Conservation (phyloP, 768 basidiomycete species). For the Mycena haematopus region DNA sequence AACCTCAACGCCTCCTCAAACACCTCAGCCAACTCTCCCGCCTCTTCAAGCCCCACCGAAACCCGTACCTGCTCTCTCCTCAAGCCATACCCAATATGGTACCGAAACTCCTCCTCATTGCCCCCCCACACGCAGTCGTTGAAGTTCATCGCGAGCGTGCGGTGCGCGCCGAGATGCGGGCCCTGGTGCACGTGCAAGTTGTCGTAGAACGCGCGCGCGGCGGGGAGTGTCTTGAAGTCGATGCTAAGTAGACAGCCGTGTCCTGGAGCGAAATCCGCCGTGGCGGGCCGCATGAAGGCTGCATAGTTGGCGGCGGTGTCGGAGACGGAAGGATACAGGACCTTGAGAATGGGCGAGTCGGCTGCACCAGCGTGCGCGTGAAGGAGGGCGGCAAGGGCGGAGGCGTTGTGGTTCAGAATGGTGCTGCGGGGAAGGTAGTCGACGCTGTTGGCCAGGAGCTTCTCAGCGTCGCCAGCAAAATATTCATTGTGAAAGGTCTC, state of each 20-base stretch:
- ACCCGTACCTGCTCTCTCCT: constrained; percentile 1
- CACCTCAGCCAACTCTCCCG: not conserved
- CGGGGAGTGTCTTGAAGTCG: not conserved
- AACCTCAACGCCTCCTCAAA: not conserved
- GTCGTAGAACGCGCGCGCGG: constrained; percentile 1
- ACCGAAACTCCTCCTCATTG: not conserved
- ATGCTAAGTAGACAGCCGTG: not conserved
- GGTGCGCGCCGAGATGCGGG: not conserved
- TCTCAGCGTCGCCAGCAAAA: constrained; percentile 77
- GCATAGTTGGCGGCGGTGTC: constrained; percentile 1
- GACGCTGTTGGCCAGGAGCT: constrained; percentile 84
- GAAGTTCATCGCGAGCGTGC: not conserved
- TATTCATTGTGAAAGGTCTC: constrained; percentile 68
- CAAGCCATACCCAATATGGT: constrained; percentile 4
- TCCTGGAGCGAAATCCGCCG: not conserved
- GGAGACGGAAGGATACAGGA: not conserved
- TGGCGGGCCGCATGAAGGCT: not conserved
- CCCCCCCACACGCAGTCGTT: not conserved
- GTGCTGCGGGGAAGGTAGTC: constrained; percentile 67
- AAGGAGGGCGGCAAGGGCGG: constrained; percentile 67
- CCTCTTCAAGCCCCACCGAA: not conserved
- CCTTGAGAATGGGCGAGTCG: not conserved
- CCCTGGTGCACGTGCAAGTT: not conserved
- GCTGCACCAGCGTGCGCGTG: constrained; percentile 33
- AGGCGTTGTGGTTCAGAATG: constrained; percentile 69